Percentiles rank a stretch among this genome's conserved stretches.
These are phyloP conservation scores for Emmonsia crescens DNA, from an alignment of 2,329 filamentous ascomycete genomes.

Conservation along the genomic window DNA sequence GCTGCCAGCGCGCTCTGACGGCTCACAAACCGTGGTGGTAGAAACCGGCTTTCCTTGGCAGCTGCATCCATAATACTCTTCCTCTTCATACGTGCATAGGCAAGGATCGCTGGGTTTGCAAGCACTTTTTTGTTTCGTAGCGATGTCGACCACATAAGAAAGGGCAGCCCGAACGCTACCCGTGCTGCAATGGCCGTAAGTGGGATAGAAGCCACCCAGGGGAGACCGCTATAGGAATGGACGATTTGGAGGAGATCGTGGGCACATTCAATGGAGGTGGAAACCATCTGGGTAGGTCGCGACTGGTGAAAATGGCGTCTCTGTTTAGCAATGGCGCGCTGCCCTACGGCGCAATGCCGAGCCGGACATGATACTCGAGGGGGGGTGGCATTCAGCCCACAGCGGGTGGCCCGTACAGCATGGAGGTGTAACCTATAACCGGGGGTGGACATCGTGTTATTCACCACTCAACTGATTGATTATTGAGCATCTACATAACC, in stretches of 20 bases:
- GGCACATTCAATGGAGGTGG: slow-evolving; percentile 30
- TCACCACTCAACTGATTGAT: neutral
- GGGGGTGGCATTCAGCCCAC: neutral
- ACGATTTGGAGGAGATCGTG: slow-evolving; percentile 41
- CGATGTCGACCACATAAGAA: slow-evolving; percentile 35
- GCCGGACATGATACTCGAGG: slow-evolving; percentile 4
- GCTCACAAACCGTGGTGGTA: neutral
- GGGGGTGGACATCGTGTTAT: neutral
- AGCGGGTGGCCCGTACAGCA: neutral
- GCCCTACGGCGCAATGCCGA: neutral
- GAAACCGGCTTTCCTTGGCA: slow-evolving; percentile 5
- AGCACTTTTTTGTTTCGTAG: slow-evolving; percentile 31
- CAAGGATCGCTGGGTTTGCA: slow-evolving; percentile 33
- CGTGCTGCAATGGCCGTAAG: slow-evolving; percentile 44
- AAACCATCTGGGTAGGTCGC: slow-evolving; percentile 32
- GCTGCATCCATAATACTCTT: slow-evolving; percentile 11
- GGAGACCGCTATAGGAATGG: slow-evolving; percentile 38
- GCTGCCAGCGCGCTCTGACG: neutral
- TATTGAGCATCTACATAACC: neutral
- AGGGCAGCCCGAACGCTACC: slow-evolving; percentile 36
- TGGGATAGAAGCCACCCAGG: slow-evolving; percentile 47
- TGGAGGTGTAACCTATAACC: neutral
- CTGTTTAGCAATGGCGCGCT: slow-evolving; percentile 9
- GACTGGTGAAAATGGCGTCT: slow-evolving; percentile 43
- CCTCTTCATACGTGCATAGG: slow-evolving; percentile 23